Base-by-base conservation (phyloP, 129 eudicot species). In the Erigeron canadensis region DNA sequence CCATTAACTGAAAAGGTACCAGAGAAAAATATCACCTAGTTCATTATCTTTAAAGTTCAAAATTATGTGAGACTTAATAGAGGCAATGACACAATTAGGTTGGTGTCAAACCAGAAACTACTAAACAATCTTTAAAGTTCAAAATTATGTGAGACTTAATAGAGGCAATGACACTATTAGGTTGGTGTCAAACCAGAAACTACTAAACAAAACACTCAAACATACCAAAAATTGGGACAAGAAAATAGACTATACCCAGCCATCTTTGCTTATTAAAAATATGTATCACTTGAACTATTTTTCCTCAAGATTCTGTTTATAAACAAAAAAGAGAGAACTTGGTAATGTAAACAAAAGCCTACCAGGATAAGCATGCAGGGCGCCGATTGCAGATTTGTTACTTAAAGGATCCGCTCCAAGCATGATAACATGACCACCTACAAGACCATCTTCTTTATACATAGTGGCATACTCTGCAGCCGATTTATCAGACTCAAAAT, bases 381-480 rank as follows among this genome's bases (percentile, higher is more conserved):
- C 99, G 68, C 85, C 89, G 60, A 88, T 73, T 39, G 99, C 94
- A 50, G 99, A 90, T 58, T 86, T 73, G 51, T 77, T 86, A 80
- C 99, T 94, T 74, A 94, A 86, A 67, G 96, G 96, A 75, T 94
- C 99, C 61, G 96, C 96, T 68, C 99, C 99, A 77, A 94, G 86
- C 99, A 94, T 94, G 70, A 94, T 90, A 55, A 82, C 99, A 81
- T 94, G 99, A 62, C 99, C 99, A 79, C 99, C 99, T 65, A 63
- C 41, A 65, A 94, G 96, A 45, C 83, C 94, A 73, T 90, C 99
- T 66, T 90, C 94, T 74, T 81, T 87, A 60, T 94, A 94, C 51
- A 87, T 82, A 22, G 74, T 54, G 23, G 99, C 99, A 83, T 80
- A 90, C 67, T 94, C 89, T 56, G 91, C 96, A 28, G 99, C 96